Evolutionary conservation across 495 filamentous ascomycete species (phyloP).

Genomic region (Annulohypoxylon bovei): DNA sequence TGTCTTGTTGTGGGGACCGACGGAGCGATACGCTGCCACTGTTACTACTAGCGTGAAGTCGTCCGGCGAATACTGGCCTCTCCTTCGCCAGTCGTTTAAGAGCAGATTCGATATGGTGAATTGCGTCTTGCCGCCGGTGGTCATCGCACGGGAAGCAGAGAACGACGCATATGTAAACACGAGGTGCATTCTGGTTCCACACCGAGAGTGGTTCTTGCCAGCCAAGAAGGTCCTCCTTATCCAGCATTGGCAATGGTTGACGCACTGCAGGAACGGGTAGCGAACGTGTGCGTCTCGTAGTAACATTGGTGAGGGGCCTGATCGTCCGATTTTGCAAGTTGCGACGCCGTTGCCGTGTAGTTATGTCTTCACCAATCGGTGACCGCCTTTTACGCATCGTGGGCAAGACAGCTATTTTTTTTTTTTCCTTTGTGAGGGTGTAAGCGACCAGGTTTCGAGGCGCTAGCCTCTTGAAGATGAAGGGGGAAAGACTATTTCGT

Average conservation of each 20-base stretch:
- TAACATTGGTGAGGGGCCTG: constrained; percentile 31
- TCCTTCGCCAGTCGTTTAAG: constrained; percentile 40
- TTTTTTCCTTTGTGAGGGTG: constrained; percentile 18
- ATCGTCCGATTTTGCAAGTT: constrained; percentile 32
- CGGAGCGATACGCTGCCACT: constrained; percentile 41
- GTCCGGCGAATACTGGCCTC: constrained; percentile 49
- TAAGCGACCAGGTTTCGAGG: constrained; percentile 35
- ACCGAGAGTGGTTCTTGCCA: constrained; percentile 46
- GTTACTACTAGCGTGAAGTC: constrained; percentile 41
- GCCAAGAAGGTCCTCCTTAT: constrained; percentile 38
- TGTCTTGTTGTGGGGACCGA: constrained; percentile 40
- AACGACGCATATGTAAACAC: constrained; percentile 47
- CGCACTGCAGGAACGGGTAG: constrained; percentile 32
- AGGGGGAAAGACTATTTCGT: constrained; percentile 11
- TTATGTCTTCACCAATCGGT: constrained; percentile 39
- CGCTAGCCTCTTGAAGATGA: constrained; percentile 41
- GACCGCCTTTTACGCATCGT: constrained; percentile 46
- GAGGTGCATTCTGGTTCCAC: constrained; percentile 50
- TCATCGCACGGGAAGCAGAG: constrained; percentile 50
- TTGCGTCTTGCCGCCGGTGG: constrained; percentile 30
- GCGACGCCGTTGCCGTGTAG: constrained; percentile 31
- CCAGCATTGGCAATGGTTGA: constrained; percentile 39
- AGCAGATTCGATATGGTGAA: constrained; percentile 41
- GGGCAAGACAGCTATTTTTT: constrained; percentile 3
- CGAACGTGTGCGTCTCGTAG: constrained; percentile 37